phyloP scores from a whole-genome alignment of 2,329 filamentous ascomycete species.

The Dryadomyces quercivorus region DNA sequence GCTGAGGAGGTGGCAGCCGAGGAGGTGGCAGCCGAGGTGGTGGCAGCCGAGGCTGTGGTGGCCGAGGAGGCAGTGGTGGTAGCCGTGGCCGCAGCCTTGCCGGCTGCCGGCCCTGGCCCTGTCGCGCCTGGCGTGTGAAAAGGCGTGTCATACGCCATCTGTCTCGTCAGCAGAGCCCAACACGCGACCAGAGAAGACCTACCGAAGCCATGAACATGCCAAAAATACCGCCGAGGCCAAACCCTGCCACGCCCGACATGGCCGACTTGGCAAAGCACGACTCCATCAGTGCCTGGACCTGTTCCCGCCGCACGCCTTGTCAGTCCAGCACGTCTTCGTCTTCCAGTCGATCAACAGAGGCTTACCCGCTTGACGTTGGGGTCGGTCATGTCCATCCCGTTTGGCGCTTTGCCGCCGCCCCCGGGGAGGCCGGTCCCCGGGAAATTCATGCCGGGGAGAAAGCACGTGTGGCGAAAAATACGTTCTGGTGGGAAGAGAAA shows the following conservation, averaged over 20 bases:
- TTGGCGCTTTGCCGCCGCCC: slow-evolving; percentile 8
- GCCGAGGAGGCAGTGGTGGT: slow-evolving; percentile 11
- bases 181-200: slow-evolving; percentile 15
- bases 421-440: slow-evolving; percentile 18
- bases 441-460: slow-evolving; percentile 23
- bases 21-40: slow-evolving; percentile 11
- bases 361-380: slow-evolving; percentile 33
- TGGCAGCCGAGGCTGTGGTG: neutral
- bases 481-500: neutral
- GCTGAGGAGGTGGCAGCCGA: neutral
- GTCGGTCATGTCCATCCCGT: slow-evolving; percentile 29
- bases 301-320: neutral
- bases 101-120: slow-evolving; percentile 17
- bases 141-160: slow-evolving; percentile 98
- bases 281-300: slow-evolving; percentile 83
- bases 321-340: neutral
- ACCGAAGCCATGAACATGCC: slow-evolving; percentile 97
- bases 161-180: neutral
- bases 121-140: slow-evolving; percentile 36
- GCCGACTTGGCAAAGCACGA: slow-evolving; percentile 81
- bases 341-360: too few relatives aligned
- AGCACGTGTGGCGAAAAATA: neutral
- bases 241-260: slow-evolving; percentile 86
- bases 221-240: slow-evolving; percentile 85
- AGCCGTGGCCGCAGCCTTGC: slow-evolving; percentile 21